Conservation (phyloP, 2,329 filamentous ascomycete species). For the Onygenales sp. region DNA sequence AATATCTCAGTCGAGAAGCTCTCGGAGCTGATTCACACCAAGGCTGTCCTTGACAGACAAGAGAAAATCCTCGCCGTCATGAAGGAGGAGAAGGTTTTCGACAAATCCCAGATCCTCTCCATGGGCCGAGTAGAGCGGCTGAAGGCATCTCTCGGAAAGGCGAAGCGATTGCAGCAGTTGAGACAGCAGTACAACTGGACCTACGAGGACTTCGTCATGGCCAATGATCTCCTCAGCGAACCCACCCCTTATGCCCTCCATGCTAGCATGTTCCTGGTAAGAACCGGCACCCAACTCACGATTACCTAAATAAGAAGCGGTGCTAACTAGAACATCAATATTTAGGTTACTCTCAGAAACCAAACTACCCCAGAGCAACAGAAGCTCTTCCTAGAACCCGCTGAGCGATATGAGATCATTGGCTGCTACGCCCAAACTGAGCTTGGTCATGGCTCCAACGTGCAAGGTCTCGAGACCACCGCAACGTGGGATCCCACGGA, state of each 20-base stretch:
- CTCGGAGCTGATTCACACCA: constrained; percentile 59
- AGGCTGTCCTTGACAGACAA: constrained; percentile 53
- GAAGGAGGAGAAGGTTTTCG: constrained; percentile 58
- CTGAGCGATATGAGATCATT: constrained; percentile 60
- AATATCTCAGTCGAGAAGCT: constrained; percentile 59
- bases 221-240: constrained; percentile 62
- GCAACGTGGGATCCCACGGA: constrained; percentile 65
- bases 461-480: constrained; percentile 61
- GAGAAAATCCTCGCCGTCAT: constrained; percentile 55
- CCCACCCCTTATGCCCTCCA: constrained; percentile 66
- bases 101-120: constrained; percentile 72
- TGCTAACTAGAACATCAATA: not conserved
- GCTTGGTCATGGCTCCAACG: constrained; percentile 69
- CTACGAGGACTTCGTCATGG: constrained; percentile 52
- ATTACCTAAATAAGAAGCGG: not conserved
- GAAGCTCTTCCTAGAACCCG: constrained; percentile 60
- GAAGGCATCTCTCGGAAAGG: constrained; percentile 58
- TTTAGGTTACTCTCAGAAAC: constrained; percentile 56
- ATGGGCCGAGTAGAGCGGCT: constrained; percentile 60
- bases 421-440: constrained; percentile 78
- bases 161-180: constrained; percentile 60
- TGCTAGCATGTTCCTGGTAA: constrained; percentile 58
- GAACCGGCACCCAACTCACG: constrained; percentile 11
- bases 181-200: constrained; percentile 58
- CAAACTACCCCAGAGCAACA: constrained; percentile 67